These are phyloP conservation scores for Gynandropsis gynandra DNA, from an alignment of 345 rosid genomes.

Conservation along the genomic window DNA sequence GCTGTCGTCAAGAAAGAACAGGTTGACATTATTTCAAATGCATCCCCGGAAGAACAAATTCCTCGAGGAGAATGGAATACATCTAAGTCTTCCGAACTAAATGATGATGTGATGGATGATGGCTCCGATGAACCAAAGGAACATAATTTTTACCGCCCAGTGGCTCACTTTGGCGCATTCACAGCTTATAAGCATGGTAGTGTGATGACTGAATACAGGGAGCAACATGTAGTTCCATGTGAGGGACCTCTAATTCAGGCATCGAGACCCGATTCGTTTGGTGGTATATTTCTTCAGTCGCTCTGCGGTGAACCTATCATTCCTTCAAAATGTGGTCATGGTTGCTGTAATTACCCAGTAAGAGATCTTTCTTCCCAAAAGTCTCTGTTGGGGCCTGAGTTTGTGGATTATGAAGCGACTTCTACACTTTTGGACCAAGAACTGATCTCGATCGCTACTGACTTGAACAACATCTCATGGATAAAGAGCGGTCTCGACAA, in stretches of 20 bases:
- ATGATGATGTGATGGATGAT: constrained; percentile 30
- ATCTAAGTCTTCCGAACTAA: constrained; percentile 26
- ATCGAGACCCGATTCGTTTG: constrained; percentile 37
- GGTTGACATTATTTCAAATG: constrained; percentile 18
- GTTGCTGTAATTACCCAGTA: constrained; percentile 44
- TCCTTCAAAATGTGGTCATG: constrained; percentile 64
- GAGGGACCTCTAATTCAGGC: constrained; percentile 51
- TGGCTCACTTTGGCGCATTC: constrained; percentile 67
- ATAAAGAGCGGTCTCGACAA: constrained; percentile 54
- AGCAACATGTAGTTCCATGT: constrained; percentile 32
- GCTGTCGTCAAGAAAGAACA: constrained; percentile 34
- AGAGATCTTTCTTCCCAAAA: constrained; percentile 23
- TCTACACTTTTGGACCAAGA: constrained; percentile 50
- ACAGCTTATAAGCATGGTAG: constrained; percentile 42
- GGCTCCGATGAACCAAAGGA: constrained; percentile 24
- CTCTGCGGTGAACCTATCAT: constrained; percentile 40
- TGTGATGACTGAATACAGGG: constrained; percentile 27
- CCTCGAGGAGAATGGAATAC: constrained; percentile 34
- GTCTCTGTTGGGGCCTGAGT: constrained; percentile 68
- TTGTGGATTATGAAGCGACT: constrained; percentile 49
- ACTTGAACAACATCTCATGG: constrained; percentile 71
- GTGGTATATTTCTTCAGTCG: constrained; percentile 49
- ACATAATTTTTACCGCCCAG: constrained; percentile 39
- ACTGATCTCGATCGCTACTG: constrained; percentile 57
- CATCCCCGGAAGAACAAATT: constrained; percentile 39